A percentile compares a stretch with the other conserved stretches of the same genome.
Evolutionary conservation across 83 land plant species (phyloP).

Genomic region (Thuja plicata): DNA sequence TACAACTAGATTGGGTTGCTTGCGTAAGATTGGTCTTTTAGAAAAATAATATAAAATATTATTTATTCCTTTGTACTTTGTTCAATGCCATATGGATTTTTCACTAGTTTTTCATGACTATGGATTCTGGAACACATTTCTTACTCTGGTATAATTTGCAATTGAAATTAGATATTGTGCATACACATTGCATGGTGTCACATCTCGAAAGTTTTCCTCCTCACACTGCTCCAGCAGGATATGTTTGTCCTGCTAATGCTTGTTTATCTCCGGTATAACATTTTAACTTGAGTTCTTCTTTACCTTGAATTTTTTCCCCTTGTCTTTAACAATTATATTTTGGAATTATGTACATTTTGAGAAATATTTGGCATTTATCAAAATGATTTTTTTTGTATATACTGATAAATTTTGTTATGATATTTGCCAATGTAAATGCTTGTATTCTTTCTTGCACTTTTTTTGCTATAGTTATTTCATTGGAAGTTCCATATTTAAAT

Average conservation of each 20-base stretch:
- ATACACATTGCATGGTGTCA: conserved; percentile 76
- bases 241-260: conserved; percentile 86
- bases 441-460: background rate
- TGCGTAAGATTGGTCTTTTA: conserved; percentile 59
- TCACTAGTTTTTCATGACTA: background rate
- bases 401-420: background rate
- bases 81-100: background rate
- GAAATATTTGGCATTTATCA: background rate
- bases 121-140: background rate
- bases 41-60: background rate
- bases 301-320: background rate
- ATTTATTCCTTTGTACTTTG: background rate
- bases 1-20: conserved; percentile 90
- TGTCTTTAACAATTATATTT: background rate
- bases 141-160: background rate
- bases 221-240: conserved; percentile 96
- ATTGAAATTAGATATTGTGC: conserved; percentile 65
- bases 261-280: conserved; percentile 81
- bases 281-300: background rate
- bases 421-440: background rate
- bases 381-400: background rate
- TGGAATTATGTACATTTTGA: background rate
- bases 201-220: conserved; percentile 86
- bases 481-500: background rate
- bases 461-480: background rate